Evolutionary conservation across 1,139 yeast genomes (phyloP), one percentile per base, ranked within the genome.

Genomic region (Arxiozyma slooffiae): DNA sequence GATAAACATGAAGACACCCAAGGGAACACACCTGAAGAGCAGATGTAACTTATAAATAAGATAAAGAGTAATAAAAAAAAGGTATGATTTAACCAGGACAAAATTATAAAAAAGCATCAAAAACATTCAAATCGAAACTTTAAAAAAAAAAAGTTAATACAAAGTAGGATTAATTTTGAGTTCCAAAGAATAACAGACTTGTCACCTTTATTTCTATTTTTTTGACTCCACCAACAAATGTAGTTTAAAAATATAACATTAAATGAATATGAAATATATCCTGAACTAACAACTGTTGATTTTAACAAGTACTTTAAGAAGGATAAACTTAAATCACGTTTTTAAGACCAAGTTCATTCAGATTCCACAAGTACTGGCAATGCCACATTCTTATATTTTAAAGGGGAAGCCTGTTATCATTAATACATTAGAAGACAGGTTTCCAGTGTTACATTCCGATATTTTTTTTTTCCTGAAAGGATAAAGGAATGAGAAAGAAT

Each of bases 241-340:
- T 62, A 83, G 90, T 14, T 76, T 75, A 61, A 70, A 69, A 71
- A 74, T 40, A 70, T 85, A 43, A 71, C 87, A 52, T 64, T 67
- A 26, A 78, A 74, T 34, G 74, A 77, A 57, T 85, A 85, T 69
- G 76, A 76, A 52, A 79, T 87, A 53, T 74, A 78, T 1, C 96
- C 95, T 0, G 73, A 72, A 49, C 85, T 85, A 1, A 67, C 72
- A 22, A 73, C 83, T 41, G 87, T 85, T 21, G 96, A 87, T 64
- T 74, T 87, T 49, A 94, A 86, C 64, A 71, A 72, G 61, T 90
- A 85, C 63, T 72, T 74, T 41, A 74, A 78, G 59, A 85, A 85
- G 1, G 60, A 63, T 7, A 75, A 71, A 53, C 71, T 81, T 52
- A 83, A 80, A 62, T 69, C 67, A 23, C 77, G 76, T 62, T 70